phyloP scores from a whole-genome alignment of 2,329 filamentous ascomycete species.

The Colletotrichum somersetense region DNA sequence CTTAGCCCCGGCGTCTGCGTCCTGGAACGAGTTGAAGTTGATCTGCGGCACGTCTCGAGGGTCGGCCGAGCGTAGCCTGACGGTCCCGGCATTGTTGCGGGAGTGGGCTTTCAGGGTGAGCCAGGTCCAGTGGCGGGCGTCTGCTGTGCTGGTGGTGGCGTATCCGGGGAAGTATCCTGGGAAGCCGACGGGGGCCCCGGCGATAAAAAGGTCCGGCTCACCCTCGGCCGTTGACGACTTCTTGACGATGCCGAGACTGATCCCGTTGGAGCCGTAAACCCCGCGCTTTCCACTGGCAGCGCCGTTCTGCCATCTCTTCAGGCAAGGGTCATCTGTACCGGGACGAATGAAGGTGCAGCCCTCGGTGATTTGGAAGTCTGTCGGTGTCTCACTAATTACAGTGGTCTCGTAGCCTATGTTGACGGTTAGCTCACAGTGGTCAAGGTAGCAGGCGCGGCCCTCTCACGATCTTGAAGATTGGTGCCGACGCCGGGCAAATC shows the following conservation, averaged over 20 bases:
- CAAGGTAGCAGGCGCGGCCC: not conserved
- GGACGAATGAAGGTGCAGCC: conserved; percentile 49
- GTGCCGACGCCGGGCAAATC: conserved; percentile 73
- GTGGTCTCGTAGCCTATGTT: conserved; percentile 44
- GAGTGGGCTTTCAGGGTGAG: conserved; percentile 69
- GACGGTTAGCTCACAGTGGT: not conserved
- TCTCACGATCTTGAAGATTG: conserved; percentile 55
- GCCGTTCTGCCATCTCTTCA: conserved; percentile 49
- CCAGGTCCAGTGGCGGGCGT: conserved; percentile 54
- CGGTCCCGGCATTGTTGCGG: conserved; percentile 68
- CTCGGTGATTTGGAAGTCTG: conserved; percentile 47
- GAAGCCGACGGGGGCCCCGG: conserved; percentile 47
- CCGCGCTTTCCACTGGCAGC: conserved; percentile 43
- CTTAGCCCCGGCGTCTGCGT: conserved; percentile 48
- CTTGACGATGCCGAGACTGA: conserved; percentile 49
- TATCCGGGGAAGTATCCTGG: conserved; percentile 49
- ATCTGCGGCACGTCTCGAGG: conserved; percentile 71
- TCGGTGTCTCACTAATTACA: conserved; percentile 43
- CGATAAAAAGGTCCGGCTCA: conserved; percentile 50
- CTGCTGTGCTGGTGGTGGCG: conserved; percentile 46
- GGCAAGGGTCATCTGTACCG: conserved; percentile 50
- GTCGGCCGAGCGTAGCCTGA: conserved; percentile 67
- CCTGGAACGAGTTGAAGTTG: conserved; percentile 67
- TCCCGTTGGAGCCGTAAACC: conserved; percentile 51
- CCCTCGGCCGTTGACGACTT: conserved; percentile 47